A percentile compares a stretch with the other conserved stretches of the same genome.
Conservation (phyloP, 768 basidiomycete species). For the Boletus insuetus region DNA sequence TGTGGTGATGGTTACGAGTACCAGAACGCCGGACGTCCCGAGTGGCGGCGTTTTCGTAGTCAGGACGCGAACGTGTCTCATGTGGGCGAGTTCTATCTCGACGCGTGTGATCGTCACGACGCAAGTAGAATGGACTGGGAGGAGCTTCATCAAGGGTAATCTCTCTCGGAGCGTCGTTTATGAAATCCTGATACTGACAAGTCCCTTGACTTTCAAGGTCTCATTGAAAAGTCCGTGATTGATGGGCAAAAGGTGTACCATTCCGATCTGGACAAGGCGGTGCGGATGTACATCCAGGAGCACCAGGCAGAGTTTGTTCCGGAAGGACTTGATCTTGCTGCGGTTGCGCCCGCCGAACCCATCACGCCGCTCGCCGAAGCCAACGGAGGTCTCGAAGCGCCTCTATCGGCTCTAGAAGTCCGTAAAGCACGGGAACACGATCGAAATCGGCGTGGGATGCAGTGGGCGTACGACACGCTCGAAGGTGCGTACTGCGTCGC, state of each 20-base stretch:
- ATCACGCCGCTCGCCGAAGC: slow-evolving; percentile 26
- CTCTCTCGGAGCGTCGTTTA: not conserved
- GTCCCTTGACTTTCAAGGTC: slow-evolving; percentile 48
- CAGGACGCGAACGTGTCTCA: slow-evolving; percentile 92
- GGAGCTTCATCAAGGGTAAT: slow-evolving; percentile 93
- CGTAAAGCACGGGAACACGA: slow-evolving; percentile 62
- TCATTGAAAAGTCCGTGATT: slow-evolving; percentile 88
- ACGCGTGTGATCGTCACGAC: slow-evolving; percentile 85
- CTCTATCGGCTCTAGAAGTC: slow-evolving; percentile 11
- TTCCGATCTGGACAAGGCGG: slow-evolving; percentile 73
- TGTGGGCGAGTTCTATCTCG: slow-evolving; percentile 81
- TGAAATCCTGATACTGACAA: not conserved
- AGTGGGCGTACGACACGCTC: slow-evolving; percentile 89
- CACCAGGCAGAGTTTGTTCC: slow-evolving; percentile 90
- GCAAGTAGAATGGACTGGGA: slow-evolving; percentile 92
- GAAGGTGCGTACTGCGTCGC: slow-evolving; percentile 74
- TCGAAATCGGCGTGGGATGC: slow-evolving; percentile 67
- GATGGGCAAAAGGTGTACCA: slow-evolving; percentile 93
- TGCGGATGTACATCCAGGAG: slow-evolving; percentile 85
- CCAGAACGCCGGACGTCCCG: slow-evolving; percentile 91
- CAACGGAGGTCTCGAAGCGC: slow-evolving; percentile 6
- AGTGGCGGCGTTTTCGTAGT: slow-evolving; percentile 91
- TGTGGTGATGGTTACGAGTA: slow-evolving; percentile 82
- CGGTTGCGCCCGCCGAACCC: slow-evolving; percentile 46
- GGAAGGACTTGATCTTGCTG: slow-evolving; percentile 66